Percentiles rank a stretch among this genome's conserved stretches.
Evolutionary conservation across 352 stramenopile species (phyloP).

Genomic region (Halophytophthora batemanensis): DNA sequence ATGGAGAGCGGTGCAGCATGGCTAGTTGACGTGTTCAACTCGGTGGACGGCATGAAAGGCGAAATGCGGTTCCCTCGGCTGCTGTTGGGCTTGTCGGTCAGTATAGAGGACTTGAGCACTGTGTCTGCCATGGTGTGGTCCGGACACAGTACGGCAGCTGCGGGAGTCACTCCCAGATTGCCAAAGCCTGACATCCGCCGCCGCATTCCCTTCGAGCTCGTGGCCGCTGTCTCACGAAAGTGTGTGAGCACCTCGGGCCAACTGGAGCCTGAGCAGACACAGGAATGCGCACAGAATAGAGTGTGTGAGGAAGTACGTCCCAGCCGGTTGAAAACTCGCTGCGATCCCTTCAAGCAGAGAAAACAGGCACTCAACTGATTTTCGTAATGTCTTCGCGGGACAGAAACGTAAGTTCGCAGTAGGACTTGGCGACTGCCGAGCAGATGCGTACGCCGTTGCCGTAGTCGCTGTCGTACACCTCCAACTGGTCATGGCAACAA

Average conservation of each 20-base stretch:
- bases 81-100: slow-evolving; percentile 16
- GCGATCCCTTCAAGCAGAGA: background rate
- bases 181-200: slow-evolving; percentile 16
- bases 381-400: slow-evolving; percentile 69
- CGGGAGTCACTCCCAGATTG: no score
- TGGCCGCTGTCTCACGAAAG: slow-evolving; percentile 47
- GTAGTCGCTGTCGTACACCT: slow-evolving; percentile 76
- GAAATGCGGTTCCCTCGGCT: slow-evolving; percentile 12
- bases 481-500: slow-evolving; percentile 31
- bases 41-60: slow-evolving; percentile 15
- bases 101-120: slow-evolving; percentile 35
- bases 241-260: slow-evolving; percentile 74
- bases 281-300: background rate
- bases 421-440: slow-evolving; percentile 72
- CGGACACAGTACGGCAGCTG: no score
- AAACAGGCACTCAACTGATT: slow-evolving; percentile 46
- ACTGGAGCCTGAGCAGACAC: slow-evolving; percentile 34
- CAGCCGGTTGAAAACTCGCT: background rate
- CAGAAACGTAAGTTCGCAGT: slow-evolving; percentile 78
- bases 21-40: slow-evolving; percentile 5
- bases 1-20: slow-evolving; percentile 14
- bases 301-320: background rate
- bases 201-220: slow-evolving; percentile 43
- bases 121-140: slow-evolving; percentile 17
- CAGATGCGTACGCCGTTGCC: slow-evolving; percentile 84